phyloP scores from a whole-genome alignment of 2,329 filamentous ascomycete genomes.

The Alternaria solani region DNA sequence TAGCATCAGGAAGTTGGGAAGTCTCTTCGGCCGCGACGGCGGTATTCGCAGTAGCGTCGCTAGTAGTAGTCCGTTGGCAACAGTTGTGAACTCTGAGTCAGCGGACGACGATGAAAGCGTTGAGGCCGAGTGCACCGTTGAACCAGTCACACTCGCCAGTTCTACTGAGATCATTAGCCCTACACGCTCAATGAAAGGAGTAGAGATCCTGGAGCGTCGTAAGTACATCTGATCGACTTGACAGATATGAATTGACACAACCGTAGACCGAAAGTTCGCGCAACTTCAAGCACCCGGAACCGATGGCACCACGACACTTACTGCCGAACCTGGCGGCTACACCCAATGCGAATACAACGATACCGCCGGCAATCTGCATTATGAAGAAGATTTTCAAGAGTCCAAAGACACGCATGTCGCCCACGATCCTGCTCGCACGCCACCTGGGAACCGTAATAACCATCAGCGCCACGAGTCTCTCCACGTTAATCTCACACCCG shows the following conservation, averaged over 20 bases:
- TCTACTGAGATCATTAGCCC: neutral
- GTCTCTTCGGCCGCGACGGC: conserved; percentile 5
- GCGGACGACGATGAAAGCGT: neutral
- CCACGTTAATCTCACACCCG: conserved; percentile 15
- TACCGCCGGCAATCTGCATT: neutral
- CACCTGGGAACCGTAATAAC: neutral
- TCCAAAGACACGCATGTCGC: neutral
- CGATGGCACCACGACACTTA: neutral
- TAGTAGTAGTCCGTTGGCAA: neutral
- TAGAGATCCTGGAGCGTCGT: neutral
- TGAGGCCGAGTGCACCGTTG: neutral
- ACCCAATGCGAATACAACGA: neutral
- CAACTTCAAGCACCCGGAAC: neutral
- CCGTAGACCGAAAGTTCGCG: neutral
- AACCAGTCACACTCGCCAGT: neutral
- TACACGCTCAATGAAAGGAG: neutral
- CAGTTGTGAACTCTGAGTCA: neutral
- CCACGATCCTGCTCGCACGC: neutral
- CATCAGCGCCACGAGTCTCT: conserved; percentile 13
- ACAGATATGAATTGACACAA: neutral
- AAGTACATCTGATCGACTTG: neutral
- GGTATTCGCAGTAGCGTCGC: neutral
- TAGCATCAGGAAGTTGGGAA: conserved; percentile 6
- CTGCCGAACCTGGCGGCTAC: neutral
- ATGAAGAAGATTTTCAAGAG: neutral